Base-by-base conservation (phyloP, 2,329 filamentous ascomycete genomes). In the Chaetomium olivaceum region DNA sequence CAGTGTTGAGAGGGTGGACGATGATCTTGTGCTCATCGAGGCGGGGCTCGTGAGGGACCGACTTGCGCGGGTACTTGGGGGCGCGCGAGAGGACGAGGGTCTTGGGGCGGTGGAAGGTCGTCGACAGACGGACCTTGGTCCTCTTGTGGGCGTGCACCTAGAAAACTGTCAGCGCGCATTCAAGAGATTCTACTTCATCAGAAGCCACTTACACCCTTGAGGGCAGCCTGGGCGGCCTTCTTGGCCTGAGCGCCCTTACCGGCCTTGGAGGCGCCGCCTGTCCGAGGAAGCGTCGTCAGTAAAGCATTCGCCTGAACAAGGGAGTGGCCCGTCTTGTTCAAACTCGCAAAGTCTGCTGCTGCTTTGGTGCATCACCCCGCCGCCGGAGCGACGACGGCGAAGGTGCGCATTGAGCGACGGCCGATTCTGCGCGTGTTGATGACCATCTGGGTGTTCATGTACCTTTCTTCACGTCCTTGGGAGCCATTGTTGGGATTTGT, bases 1-100 rank as follows among this genome's bases (percentile, higher is more conserved):
- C 95, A 69, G 95, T 99, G 90, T 99, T 99, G 79, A 99, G 88
- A 74, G 95, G 95, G 89, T 97, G 92, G 79, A 98, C 86, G 81
- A 99, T 91, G 81, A 98, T 87, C 89, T 96, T 97, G 88, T 93
- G 91, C 85, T 94, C 91, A 84, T 99, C 95, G 77, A 99, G 91
- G 76, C 93, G 91, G 75, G 93, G 90, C 79, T 88, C 87, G 81
- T 94, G 90, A 77, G 91, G 89, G 80, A 99, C 88, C 74, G 92
- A 93, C 87, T 95, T 96, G 86, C 94, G 93, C 74, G 92, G 93
- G 88, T 96, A 98, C 86, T 96, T 97, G 81, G 94, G 93, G 59
- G 89, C 82, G 79, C 95, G 92, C 76, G 92, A 91, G 76, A 97
- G 89, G 82, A 91, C 85, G 77, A 97, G 91, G 74, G 93, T 98